A percentile compares a stretch with the other conserved stretches of the same genome.
Conservation (phyloP, 108 stramenopile genomes). For the Aurantiochytrium sp. region DNA sequence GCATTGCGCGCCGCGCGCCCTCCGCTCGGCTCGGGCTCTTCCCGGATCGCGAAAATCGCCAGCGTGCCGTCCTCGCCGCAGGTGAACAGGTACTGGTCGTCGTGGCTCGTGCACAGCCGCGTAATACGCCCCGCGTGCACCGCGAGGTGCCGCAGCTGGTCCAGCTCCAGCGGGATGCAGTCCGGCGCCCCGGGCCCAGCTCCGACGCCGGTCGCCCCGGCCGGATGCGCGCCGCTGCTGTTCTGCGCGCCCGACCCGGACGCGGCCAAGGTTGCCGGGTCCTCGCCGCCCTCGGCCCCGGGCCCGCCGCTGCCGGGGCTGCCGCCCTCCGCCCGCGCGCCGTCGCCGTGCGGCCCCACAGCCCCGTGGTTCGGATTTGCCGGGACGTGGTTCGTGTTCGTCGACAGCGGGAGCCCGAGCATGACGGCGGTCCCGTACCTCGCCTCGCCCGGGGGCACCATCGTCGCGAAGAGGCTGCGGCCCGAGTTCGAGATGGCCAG, state of each 20-base stretch:
- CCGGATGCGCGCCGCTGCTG: too few species aligned
- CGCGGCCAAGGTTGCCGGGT: too few species aligned
- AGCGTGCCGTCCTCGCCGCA: slow-evolving; percentile 54
- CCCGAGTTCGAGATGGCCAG: slow-evolving; percentile 43
- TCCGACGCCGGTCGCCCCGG: not conserved
- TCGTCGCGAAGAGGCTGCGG: not conserved
- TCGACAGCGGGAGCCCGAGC: not conserved
- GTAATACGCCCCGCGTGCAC: slow-evolving; percentile 48
- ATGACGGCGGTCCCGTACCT: not conserved
- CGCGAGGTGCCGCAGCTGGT: slow-evolving; percentile 50
- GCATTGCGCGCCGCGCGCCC: not conserved
- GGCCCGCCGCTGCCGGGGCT: too few species aligned
- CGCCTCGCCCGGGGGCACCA: not conserved
- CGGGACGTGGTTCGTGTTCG: not conserved
- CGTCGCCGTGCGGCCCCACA: too few species aligned
- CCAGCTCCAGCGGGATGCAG: slow-evolving; percentile 44
- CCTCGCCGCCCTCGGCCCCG: too few species aligned
- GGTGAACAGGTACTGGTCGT: slow-evolving; percentile 51
- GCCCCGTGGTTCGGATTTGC: too few species aligned
- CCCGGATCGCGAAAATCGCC: slow-evolving; percentile 49
- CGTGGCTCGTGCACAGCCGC: slow-evolving; percentile 48
- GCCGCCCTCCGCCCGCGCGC: not conserved
- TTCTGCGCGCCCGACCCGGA: not conserved
- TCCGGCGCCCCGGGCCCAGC: not conserved
- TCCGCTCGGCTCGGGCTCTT: slow-evolving; percentile 14